Percentiles rank a stretch among this genome's conserved stretches.
These are phyloP conservation scores for Wickerhamiella qilinensis DNA, from an alignment of 805 yeast species.

Conservation along the genomic window DNA sequence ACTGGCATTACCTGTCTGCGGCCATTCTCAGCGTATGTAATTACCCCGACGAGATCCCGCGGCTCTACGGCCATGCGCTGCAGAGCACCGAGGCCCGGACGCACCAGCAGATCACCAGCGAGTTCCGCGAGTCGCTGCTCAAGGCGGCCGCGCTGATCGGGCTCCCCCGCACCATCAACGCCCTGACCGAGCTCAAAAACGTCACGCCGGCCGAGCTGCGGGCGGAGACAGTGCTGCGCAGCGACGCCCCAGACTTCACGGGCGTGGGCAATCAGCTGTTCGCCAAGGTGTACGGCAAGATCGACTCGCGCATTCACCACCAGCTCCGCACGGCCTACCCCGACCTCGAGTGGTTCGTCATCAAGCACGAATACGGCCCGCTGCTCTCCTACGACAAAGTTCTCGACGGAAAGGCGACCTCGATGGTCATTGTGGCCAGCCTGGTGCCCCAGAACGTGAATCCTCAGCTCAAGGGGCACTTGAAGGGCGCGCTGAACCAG, in stretches of 20 bases:
- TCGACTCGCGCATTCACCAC: constrained; percentile 45
- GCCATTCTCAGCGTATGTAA: constrained; percentile 71
- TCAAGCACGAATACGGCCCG: constrained; percentile 63
- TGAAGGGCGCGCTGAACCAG: constrained; percentile 67
- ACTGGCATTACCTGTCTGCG: constrained; percentile 71
- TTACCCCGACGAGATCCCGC: constrained; percentile 65
- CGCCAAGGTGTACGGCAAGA: constrained; percentile 60
- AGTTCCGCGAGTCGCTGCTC: constrained; percentile 60
- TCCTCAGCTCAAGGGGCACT: constrained; percentile 83
- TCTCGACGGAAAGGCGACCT: constrained; percentile 51
- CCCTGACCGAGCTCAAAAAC: constrained; percentile 45
- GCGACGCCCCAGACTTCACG: constrained; percentile 11
- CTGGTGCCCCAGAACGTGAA: constrained; percentile 86
- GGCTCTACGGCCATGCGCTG: constrained; percentile 53
- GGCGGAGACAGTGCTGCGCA: constrained; percentile 18
- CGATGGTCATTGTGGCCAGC: constrained; percentile 60
- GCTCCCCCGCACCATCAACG: constrained; percentile 70
- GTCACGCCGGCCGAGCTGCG: constrained; percentile 43
- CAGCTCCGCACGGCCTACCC: constrained; percentile 69
- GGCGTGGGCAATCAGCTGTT: constrained; percentile 50
- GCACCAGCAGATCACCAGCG: constrained; percentile 27
- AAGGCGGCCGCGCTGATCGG: constrained; percentile 72
- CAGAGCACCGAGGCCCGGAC: constrained; percentile 9
- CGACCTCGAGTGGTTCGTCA: constrained; percentile 61
- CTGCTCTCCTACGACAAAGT: constrained; percentile 53